Evolutionary conservation across 1,139 yeast genomes (phyloP).

Genomic region (Yamadazyma pseudoaaseri): DNA sequence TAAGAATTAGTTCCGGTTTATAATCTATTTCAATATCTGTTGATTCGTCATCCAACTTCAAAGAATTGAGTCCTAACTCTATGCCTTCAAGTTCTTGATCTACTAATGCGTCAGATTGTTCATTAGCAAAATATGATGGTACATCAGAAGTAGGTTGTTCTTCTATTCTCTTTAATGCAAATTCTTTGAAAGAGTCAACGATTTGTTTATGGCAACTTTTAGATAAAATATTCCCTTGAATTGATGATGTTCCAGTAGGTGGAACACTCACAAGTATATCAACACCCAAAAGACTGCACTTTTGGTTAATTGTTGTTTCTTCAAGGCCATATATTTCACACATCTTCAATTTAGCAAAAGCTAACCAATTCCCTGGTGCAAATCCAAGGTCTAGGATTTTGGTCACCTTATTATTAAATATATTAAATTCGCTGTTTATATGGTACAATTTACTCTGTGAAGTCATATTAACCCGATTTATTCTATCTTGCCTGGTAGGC

Average conservation of each 20-base stretch:
- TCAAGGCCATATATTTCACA: slow-evolving; percentile 26
- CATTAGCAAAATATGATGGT: slow-evolving; percentile 27
- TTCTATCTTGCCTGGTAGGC: slow-evolving; percentile 24
- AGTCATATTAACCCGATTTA: slow-evolving; percentile 22
- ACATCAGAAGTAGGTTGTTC: slow-evolving; percentile 1
- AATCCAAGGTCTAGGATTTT: slow-evolving; percentile 58
- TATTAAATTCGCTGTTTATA: slow-evolving; percentile 26
- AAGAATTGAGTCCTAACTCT: slow-evolving; percentile 5
- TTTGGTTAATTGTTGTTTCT: slow-evolving; percentile 50
- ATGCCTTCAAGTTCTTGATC: slow-evolving; percentile 20
- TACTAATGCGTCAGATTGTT: slow-evolving; percentile 22
- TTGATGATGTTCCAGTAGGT: slow-evolving; percentile 72
- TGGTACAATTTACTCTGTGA: slow-evolving; percentile 26
- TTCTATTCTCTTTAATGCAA: slow-evolving; percentile 22
- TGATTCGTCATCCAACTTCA: slow-evolving; percentile 1
- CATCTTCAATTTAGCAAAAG: slow-evolving; percentile 52
- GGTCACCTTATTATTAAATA: slow-evolving; percentile 26
- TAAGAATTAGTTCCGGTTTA: slow-evolving; percentile 59
- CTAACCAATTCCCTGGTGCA: slow-evolving; percentile 97
- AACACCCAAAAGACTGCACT: slow-evolving; percentile 77
- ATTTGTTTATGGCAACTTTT: slow-evolving; percentile 63
- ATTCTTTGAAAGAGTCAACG: slow-evolving; percentile 51
- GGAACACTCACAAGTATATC: slow-evolving; percentile 80
- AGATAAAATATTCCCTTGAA: slow-evolving; percentile 85
- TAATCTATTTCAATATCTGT: slow-evolving; percentile 15